Conservation (phyloP, 1,284 basidiomycete genomes). For the Gastroboletus turbinatus region DNA sequence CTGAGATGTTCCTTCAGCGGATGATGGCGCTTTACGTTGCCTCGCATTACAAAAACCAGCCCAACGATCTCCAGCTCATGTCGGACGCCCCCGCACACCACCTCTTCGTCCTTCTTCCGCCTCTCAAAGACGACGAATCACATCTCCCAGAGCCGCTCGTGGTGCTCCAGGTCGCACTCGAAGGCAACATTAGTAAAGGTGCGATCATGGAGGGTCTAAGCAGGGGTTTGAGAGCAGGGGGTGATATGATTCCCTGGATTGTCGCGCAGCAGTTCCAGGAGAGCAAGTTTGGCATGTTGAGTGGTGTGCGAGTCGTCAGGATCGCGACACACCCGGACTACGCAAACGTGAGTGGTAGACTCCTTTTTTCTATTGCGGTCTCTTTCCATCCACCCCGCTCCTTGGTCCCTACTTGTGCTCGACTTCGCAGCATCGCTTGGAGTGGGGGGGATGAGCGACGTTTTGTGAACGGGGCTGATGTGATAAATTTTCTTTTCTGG, state of each 20-base stretch:
- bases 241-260: constrained; percentile 98
- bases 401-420: not conserved
- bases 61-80: constrained; percentile 96
- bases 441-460: not conserved
- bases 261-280: constrained; percentile 97
- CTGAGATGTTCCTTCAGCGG: constrained; percentile 94
- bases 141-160: constrained; percentile 91
- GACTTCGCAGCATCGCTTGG: not conserved
- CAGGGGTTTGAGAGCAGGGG: constrained; percentile 80
- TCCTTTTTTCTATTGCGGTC: not conserved
- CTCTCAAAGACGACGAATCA: constrained; percentile 83
- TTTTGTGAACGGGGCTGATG: constrained; percentile 8
- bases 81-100: constrained; percentile 97
- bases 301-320: constrained; percentile 89
- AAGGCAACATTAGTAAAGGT: constrained; percentile 89
- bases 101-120: constrained; percentile 93
- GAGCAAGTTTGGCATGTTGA: constrained; percentile 88
- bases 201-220: constrained; percentile 86
- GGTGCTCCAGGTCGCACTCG: constrained; percentile 93
- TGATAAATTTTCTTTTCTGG: not conserved
- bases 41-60: constrained; percentile 98
- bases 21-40: constrained; percentile 99
- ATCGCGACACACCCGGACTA: constrained; percentile 99
- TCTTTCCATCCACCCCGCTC: not conserved
- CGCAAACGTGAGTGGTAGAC: constrained; percentile 58